phyloP scores from a whole-genome alignment of 495 filamentous ascomycete species.

The Lophiotrema nucula region DNA sequence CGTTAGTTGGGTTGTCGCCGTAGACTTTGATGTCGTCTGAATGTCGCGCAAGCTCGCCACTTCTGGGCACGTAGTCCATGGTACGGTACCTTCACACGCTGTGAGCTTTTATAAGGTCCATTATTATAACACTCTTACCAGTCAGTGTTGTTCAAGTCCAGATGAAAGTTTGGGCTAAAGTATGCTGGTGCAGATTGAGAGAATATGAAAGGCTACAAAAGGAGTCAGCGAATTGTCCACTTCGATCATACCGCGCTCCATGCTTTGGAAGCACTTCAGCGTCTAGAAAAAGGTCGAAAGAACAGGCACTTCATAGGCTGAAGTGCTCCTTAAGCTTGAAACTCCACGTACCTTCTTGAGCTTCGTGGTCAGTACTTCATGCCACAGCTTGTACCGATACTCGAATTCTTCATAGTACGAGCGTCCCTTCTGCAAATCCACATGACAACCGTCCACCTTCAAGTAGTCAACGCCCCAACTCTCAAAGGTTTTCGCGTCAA shows the following conservation, averaged over 20 bases:
- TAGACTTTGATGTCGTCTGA: slow-evolving; percentile 48
- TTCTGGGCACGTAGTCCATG: slow-evolving; percentile 45
- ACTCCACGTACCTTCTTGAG: no score
- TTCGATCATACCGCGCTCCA: no score
- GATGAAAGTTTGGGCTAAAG: slow-evolving; percentile 33
- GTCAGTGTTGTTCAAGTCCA: slow-evolving; percentile 38
- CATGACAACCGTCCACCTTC: slow-evolving; percentile 47
- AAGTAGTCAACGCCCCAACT: slow-evolving; percentile 48
- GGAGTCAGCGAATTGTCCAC: no score
- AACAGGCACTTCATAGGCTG: no score
- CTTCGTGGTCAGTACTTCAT: slow-evolving; percentile 35
- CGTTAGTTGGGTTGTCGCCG: slow-evolving; percentile 29
- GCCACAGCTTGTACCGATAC: slow-evolving; percentile 41
- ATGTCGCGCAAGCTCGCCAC: slow-evolving; percentile 46
- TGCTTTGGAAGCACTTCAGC: no score
- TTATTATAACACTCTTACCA: no score
- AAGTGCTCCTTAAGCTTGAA: no score
- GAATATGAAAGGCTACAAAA: slow-evolving; percentile 47
- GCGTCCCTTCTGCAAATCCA: slow-evolving; percentile 34
- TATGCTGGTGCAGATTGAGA: slow-evolving; percentile 48
- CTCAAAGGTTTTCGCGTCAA: slow-evolving; percentile 44
- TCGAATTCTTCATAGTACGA: slow-evolving; percentile 39
- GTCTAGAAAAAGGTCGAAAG: no score
- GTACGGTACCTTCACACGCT: no score
- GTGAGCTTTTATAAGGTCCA: no score